These are phyloP conservation scores for Daldinia bambusicola DNA, from an alignment of 495 filamentous ascomycete genomes.

Conservation along the genomic window DNA sequence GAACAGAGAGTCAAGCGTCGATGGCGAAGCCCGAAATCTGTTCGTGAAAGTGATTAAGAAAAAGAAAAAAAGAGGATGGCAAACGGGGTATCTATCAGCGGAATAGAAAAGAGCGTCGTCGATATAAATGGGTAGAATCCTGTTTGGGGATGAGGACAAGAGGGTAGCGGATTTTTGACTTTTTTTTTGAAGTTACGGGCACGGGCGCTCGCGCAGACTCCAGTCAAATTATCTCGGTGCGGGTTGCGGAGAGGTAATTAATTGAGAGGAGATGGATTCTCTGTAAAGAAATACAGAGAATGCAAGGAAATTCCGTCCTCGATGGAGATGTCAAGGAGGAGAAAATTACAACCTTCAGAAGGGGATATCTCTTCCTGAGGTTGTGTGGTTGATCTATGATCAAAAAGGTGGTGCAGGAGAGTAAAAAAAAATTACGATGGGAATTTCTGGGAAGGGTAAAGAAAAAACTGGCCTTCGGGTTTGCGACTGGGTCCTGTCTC, in stretches of 20 bases:
- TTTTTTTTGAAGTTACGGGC: conserved; percentile 26
- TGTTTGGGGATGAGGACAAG: conserved; percentile 1
- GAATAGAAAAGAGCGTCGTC: conserved; percentile 41
- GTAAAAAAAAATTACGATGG: conserved; percentile 50
- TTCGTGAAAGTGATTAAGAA: conserved; percentile 24
- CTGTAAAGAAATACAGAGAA: conserved; percentile 51
- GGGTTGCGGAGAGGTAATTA: conserved; percentile 38
- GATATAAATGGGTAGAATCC: conserved; percentile 25
- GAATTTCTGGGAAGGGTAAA: conserved; percentile 49
- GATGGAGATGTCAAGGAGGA: conserved; percentile 44
- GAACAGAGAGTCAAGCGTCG: conserved; percentile 40
- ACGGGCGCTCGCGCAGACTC: conserved; percentile 37
- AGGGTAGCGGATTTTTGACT: conserved; percentile 15
- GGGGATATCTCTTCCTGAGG: conserved; percentile 46
- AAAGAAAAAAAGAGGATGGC: conserved; percentile 34
- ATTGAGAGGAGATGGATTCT: conserved; percentile 54
- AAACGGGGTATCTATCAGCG: conserved; percentile 40
- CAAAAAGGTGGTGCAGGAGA: conserved; percentile 43
- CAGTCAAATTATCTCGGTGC: conserved; percentile 30
- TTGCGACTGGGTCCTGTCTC: conserved; percentile 34
- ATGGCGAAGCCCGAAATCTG: conserved; percentile 30
- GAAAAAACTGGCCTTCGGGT: conserved; percentile 41
- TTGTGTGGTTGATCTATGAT: conserved; percentile 54
- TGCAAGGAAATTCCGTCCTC: conserved; percentile 45
- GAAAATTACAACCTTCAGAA: conserved; percentile 48